Evolutionary conservation across 1,284 basidiomycete species (phyloP).

Genomic region (Apiotrichum montevideense): DNA sequence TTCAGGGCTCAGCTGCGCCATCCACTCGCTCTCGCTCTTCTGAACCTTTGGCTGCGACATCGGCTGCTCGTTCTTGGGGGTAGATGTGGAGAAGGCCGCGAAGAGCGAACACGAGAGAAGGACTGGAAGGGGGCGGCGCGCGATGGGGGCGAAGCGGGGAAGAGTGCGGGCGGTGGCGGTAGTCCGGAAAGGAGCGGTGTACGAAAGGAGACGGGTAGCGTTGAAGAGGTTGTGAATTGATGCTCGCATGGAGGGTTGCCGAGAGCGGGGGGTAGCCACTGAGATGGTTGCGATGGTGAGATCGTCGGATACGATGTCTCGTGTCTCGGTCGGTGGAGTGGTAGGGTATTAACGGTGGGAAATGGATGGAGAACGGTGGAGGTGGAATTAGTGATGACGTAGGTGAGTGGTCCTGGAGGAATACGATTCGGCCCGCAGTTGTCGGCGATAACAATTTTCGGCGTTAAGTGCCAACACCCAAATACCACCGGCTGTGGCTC

Average conservation of each 20-base stretch:
- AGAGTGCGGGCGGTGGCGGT: not conserved
- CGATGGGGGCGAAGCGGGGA: not conserved
- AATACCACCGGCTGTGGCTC: too few relatives aligned
- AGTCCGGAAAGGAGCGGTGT: not conserved
- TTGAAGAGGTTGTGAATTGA: not conserved
- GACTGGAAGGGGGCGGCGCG: not conserved
- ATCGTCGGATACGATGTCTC: not conserved
- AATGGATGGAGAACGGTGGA: too few relatives aligned
- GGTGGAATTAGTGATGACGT: too few relatives aligned
- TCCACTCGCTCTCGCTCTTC: constrained; percentile 81
- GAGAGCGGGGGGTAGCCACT: too few relatives aligned
- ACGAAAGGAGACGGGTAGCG: not conserved
- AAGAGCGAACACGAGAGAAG: constrained; percentile 4
- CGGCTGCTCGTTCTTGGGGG: not conserved
- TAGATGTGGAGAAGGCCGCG: constrained; percentile 22
- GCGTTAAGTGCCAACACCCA: too few relatives aligned
- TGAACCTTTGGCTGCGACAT: constrained; percentile 28
- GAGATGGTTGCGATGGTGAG: not conserved
- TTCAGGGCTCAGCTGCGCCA: constrained; percentile 68
- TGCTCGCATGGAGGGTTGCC: not conserved
- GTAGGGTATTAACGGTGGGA: not conserved
- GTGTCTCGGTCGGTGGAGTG: too few relatives aligned
- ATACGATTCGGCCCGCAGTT: too few relatives aligned
- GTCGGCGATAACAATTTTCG: too few relatives aligned
- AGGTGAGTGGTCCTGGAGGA: too few relatives aligned